Evolutionary conservation across 805 yeast genomes (phyloP), one percentile per base, ranked within the genome.

Genomic region (Teunomyces stri): DNA sequence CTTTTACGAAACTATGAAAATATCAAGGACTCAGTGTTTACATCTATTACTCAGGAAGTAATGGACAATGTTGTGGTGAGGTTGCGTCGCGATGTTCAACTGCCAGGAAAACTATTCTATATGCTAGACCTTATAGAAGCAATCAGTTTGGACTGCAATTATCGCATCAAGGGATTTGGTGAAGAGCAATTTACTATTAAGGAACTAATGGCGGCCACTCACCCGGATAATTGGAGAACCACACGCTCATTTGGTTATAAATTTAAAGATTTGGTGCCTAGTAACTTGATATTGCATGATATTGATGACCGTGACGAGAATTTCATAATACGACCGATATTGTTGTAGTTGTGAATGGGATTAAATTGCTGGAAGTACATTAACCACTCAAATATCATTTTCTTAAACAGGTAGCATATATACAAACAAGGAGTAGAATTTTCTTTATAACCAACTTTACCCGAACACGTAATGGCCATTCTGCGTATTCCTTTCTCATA

Each of bases 221-320:
- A 29, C n/a, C 45, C 45, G 6, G 27, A 22, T 12, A 21, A 33
- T 16, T 42, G 45, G 45, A 33, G 18, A 12, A 6, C 22, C 7
- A 42, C 45, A 2, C 15, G 45, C 3, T 33, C 39, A 4, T 42
- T 21, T 33, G 45, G 45, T 6, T 22, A 16, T 12, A 20, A 22
- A 12, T 42, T 28, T 18, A 21, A 22, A 25, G 37, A 36, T 9
- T 10, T 31, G 9, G 42, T 30, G 18, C 38, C 43, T 30, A 15
- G 44, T 38, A 49, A 48, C 37, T 45, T 54, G 43, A 42, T 53
- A 12, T 43, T 47, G 50, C 39, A 49, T 16, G 45, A 42, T 12
- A 22, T 42, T 22, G 45, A 42, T 33, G 45, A 42, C 28, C 21
- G 22, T 7, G 45, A 42, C 21, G 38, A 30, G 16, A 20, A 20